A percentile compares a stretch with the other conserved stretches of the same genome.
These are phyloP conservation scores for Talaromyces islandicus DNA, from an alignment of 2,329 filamentous ascomycete genomes.

Conservation along the genomic window DNA sequence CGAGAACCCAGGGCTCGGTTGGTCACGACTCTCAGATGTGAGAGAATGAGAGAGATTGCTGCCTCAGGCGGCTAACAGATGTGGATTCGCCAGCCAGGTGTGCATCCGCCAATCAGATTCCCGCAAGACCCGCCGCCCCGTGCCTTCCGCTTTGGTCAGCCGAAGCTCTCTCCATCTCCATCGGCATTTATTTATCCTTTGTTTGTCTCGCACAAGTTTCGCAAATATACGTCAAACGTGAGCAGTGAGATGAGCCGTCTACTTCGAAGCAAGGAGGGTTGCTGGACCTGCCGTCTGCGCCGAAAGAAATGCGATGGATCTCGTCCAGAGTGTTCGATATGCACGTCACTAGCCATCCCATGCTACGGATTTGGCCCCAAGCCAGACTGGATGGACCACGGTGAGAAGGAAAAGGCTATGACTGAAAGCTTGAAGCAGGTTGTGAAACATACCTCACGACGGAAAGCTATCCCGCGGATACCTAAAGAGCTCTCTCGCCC, in stretches of 20 bases:
- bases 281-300: constrained; percentile 62
- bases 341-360: constrained; percentile 30
- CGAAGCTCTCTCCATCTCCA: background rate
- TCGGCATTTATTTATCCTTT: background rate
- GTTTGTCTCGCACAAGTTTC: background rate
- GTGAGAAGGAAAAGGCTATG: constrained; percentile 3
- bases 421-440: background rate
- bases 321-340: constrained; percentile 58
- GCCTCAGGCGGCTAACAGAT: background rate
- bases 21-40: too few species aligned
- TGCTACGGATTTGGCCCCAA: constrained; percentile 21
- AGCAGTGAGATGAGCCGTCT: background rate
- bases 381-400: constrained; percentile 20
- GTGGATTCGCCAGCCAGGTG: background rate
- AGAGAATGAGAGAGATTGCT: background rate
- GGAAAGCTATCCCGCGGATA: background rate
- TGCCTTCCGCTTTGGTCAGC: background rate
- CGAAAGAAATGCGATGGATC: constrained; percentile 66
- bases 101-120: background rate
- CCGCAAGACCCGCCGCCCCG: background rate
- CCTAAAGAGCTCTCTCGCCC: background rate
- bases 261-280: constrained; percentile 35
- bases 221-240: background rate
- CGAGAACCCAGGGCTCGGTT: too few species aligned
- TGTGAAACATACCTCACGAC: constrained; percentile 1